Evolutionary conservation across 257 asterid species (phyloP), one percentile per base, ranked within the genome.

Genomic region (Hygrophila difformis): DNA sequence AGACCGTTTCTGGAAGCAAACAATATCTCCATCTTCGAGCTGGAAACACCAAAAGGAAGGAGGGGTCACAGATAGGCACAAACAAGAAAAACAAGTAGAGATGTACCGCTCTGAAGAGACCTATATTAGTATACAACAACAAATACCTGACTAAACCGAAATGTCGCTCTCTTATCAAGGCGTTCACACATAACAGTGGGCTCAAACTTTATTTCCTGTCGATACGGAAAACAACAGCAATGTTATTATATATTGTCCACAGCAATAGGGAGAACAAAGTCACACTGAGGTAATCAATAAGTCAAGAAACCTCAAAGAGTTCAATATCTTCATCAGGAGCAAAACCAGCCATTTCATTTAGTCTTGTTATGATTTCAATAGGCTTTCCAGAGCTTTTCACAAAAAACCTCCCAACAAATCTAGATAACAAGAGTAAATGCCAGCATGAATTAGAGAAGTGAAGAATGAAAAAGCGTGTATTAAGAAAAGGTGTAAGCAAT

Each of bases 101-200:
- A 49, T n/a, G 16, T 26, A 57, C 44, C 23, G 18, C 13, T 41
- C 22, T 1, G 24, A 38, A 47, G 39, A 23, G 20, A 8, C 39
- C 4, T 36, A 15, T 41, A 23, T 12, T 22, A 39, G 23, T 39
- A 44, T 14, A 37, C 47, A 57, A n/a, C n/a, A n/a, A n/a, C n/a
- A n/a, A n/a, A n/a, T 63, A 81, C 99, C 95, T 82, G 94, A 71
- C 93, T 80, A 40, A 44, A 65, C n/a, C 81, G 76, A 55, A 91
- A 91, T 59, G 97, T 61, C 57, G 76, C 61, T 67, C 70, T 73
- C 58, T 56, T 78, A 59, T 86, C 94, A 63, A 91, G 87, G 49
- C 79, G 81, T 62, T 82, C 99, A 53, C 99, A 91, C 99, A 91
- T 91, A 62, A 91, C 93, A 62, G 73, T 46, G 22, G 99, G 95